Percentiles rank a stretch among this genome's conserved stretches.
Conservation (phyloP, 331 rosid species). For the Stylosanthes scabra region DNA sequence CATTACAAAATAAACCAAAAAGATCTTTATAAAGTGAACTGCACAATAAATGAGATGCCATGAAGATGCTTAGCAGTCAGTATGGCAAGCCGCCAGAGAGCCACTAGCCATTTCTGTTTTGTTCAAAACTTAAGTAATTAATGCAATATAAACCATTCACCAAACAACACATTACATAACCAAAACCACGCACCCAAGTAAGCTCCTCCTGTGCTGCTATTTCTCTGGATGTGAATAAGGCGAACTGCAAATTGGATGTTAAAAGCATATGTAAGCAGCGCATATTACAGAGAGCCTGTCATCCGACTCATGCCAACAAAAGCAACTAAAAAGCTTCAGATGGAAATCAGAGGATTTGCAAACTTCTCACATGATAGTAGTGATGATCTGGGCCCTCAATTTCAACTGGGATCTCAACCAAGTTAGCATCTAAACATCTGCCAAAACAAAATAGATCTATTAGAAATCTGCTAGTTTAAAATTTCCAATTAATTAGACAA, state of each 20-base stretch:
- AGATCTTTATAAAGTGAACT: slow-evolving; percentile 11
- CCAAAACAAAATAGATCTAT: slow-evolving; percentile 33
- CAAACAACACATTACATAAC: slow-evolving; percentile 35
- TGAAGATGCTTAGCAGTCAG: slow-evolving; percentile 4
- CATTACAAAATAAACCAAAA: slow-evolving; percentile 7
- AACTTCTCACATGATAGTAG: slow-evolving; percentile 78
- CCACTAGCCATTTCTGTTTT: slow-evolving; percentile 15
- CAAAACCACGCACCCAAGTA: slow-evolving; percentile 78
- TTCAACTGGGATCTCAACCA: slow-evolving; percentile 86
- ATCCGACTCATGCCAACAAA: slow-evolving; percentile 13
- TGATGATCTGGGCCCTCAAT: slow-evolving; percentile 76
- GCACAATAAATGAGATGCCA: slow-evolving; percentile 8
- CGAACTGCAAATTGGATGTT: slow-evolving; percentile 63
- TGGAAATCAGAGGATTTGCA: slow-evolving; percentile 26
- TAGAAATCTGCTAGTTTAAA: slow-evolving; percentile 10
- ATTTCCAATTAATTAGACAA: slow-evolving; percentile 16
- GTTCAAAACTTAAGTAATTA: slow-evolving; percentile 1
- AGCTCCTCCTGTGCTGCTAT: slow-evolving; percentile 87
- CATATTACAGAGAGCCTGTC: slow-evolving; percentile 20
- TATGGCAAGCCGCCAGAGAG: slow-evolving; percentile 13
- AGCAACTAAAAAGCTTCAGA: slow-evolving; percentile 12
- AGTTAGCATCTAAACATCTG: slow-evolving; percentile 94
- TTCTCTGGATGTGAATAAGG: slow-evolving; percentile 85
- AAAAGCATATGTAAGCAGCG: slow-evolving; percentile 31
- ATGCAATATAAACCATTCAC: slow-evolving; percentile 1